Conservation (phyloP, 331 rosid genomes). For the Saraca asoca region DNA sequence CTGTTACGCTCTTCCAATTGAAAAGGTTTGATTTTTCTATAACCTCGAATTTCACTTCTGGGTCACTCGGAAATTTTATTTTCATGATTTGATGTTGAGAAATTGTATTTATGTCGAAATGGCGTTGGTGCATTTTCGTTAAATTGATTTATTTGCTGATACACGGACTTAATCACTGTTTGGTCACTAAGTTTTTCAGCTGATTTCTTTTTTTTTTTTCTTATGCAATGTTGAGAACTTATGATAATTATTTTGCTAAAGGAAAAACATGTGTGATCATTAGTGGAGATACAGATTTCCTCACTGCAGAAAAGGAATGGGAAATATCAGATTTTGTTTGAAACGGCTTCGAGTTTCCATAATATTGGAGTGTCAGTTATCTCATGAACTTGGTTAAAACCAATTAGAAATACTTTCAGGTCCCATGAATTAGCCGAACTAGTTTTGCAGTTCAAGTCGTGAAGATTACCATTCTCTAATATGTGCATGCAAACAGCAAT, state of each 20-base stretch:
- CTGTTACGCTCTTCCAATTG: constrained; percentile 84
- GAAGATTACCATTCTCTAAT: constrained; percentile 7
- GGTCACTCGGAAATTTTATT: no score
- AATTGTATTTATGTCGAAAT: no score
- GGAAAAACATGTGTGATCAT: not conserved
- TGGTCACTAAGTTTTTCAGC: no score
- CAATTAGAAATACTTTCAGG: not conserved
- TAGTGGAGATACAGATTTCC: not conserved
- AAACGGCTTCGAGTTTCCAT: no score
- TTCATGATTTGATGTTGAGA: no score
- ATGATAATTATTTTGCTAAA: not conserved
- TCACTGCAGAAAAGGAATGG: not conserved
- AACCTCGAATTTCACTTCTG: not conserved
- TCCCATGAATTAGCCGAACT: not conserved
- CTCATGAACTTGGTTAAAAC: not conserved
- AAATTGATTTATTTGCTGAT: no score
- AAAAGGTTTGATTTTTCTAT: constrained; percentile 56
- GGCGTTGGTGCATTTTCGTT: no score
- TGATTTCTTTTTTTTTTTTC: no score
- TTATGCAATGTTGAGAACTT: not conserved
- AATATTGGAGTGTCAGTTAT: not conserved
- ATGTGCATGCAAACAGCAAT: not conserved
- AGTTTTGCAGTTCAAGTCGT: not conserved
- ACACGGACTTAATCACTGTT: no score
- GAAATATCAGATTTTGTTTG: not conserved